Evolutionary conservation across 2,329 filamentous ascomycete species (phyloP), one percentile per base, ranked within the genome.

Genomic region (Fusarium tuaranense): DNA sequence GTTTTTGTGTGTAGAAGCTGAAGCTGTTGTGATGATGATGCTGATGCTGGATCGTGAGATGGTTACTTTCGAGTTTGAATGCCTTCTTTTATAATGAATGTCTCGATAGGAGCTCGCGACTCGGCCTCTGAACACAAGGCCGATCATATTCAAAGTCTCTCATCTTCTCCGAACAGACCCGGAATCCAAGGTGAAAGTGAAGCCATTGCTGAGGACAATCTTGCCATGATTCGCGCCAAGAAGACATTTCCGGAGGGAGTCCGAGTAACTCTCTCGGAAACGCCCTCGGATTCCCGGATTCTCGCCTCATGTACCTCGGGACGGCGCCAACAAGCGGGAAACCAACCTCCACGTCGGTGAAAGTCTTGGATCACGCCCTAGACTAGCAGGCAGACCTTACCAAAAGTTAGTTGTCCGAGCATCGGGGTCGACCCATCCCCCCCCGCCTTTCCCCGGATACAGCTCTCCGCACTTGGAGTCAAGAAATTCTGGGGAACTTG

Each of bases 381-480:
- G 22, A 16, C 44, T 25, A 25, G 14, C 14, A 18, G 44, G 14
- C 14, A 18, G 44, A 25, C 22, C 20, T 48, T 48, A 7, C 44
- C 44, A 48, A 25, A 34, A 34, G 53, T 34, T 55, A 20, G 18
- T 55, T 55, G 14, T 55, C 48, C 55, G 55, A 34, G 55, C 14
- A 48, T 48, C 44, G 44, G 44, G 44, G 59, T 59, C 12, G 44
- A 53, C 41, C 22, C 13, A 59, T 63, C 57, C 30, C 30, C 27
- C 70, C 69, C 70, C 70, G 70, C 70, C 32, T 34, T 73, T 67
- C 70, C 68, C 68, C 68, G 66, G 68, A 69, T 30, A 53, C 38
- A n/a, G 4, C 32, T 62, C 70, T 67, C 70, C 70, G 48, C 66
- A 73, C 44, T 25, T 48, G 44, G 44, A 44, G 36, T 27, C 53